Evolutionary conservation across 495 filamentous ascomycete species (phyloP).

Genomic region (Hyaloscypha finlandica): DNA sequence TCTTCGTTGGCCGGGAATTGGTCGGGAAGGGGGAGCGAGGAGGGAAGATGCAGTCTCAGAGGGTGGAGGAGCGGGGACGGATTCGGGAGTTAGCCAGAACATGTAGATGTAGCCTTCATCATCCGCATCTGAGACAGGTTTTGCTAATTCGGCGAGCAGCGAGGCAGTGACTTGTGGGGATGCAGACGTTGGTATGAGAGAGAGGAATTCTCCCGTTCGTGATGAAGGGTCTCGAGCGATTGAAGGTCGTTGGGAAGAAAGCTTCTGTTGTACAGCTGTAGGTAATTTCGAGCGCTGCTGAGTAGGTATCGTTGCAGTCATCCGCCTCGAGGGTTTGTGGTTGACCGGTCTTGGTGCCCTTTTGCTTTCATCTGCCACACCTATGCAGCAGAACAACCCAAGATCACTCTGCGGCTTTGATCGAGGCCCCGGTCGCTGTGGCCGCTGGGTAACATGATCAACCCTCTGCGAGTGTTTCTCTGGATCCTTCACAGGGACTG

Average conservation of each 20-base stretch:
- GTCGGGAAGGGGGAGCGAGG: slow-evolving; percentile 48
- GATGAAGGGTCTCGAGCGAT: slow-evolving; percentile 34
- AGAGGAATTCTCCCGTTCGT: slow-evolving; percentile 56
- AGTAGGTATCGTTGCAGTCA: slow-evolving; percentile 13
- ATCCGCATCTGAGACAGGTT: slow-evolving; percentile 75
- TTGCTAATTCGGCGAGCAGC: slow-evolving; percentile 74
- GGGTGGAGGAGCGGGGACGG: slow-evolving; percentile 50
- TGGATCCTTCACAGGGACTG: slow-evolving; percentile 1
- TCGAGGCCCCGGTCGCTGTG: slow-evolving; percentile 4
- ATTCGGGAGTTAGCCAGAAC: slow-evolving; percentile 80
- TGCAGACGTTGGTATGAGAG: slow-evolving; percentile 65
- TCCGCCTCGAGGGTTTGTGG: slow-evolving; percentile 1
- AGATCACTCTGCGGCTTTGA: slow-evolving; percentile 23
- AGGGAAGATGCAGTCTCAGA: slow-evolving; percentile 60
- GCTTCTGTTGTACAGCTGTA: neutral
- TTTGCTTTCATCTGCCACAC: slow-evolving; percentile 23
- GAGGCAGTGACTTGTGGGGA: slow-evolving; percentile 64
- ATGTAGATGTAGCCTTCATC: slow-evolving; percentile 97
- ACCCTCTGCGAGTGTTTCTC: slow-evolving; percentile 10
- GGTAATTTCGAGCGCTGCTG: slow-evolving; percentile 12
- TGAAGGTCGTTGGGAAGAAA: slow-evolving; percentile 19
- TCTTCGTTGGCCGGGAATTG: slow-evolving; percentile 51
- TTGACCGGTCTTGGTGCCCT: slow-evolving; percentile 30
- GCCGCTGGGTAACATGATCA: neutral
- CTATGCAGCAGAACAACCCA: slow-evolving; percentile 30